Evolutionary conservation across 2,329 filamentous ascomycete species (phyloP).

Genomic region (Sarocladium brachiariae): DNA sequence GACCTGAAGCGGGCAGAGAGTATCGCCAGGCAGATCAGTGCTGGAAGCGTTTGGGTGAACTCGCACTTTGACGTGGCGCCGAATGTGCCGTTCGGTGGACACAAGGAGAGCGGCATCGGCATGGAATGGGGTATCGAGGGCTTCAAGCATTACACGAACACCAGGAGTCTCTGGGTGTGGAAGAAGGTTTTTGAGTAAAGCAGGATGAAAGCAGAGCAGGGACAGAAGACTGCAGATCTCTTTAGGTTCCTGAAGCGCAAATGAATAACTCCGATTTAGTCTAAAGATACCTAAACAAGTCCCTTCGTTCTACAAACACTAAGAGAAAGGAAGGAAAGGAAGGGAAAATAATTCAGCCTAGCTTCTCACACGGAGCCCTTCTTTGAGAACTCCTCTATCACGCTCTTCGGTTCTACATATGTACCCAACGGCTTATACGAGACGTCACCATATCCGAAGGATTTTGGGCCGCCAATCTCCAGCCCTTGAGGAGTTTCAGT

Average conservation of each 20-base stretch:
- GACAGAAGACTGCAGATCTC: too few relatives aligned
- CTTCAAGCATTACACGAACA: slow-evolving; percentile 26
- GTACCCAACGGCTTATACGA: slow-evolving; percentile 40
- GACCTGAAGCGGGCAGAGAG: slow-evolving; percentile 42
- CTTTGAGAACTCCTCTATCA: slow-evolving; percentile 51
- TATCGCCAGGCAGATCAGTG: slow-evolving; percentile 47
- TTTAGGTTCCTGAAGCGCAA: too few relatives aligned
- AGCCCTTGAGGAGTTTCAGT: slow-evolving; percentile 38
- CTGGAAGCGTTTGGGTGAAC: slow-evolving; percentile 57
- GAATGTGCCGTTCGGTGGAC: slow-evolving; percentile 38
- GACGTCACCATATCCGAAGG: slow-evolving; percentile 41
- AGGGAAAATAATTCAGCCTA: too few relatives aligned
- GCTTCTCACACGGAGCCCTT: too few relatives aligned
- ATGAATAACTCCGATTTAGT: too few relatives aligned
- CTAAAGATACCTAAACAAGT: too few relatives aligned
- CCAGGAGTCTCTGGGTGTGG: slow-evolving; percentile 20
- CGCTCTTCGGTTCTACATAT: slow-evolving; percentile 42
- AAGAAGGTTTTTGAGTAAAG: slow-evolving; percentile 17
- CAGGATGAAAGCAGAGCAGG: too few relatives aligned
- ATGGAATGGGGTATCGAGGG: slow-evolving; percentile 37
- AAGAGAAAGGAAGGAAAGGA: too few relatives aligned
- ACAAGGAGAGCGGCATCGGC: slow-evolving; percentile 45
- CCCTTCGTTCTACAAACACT: too few relatives aligned
- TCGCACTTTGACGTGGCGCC: slow-evolving; percentile 31
- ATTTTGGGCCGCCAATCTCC: slow-evolving; percentile 41